Evolutionary conservation across 139 green algal species (phyloP).

Genomic region (Zygnema circumcarinatum): DNA sequence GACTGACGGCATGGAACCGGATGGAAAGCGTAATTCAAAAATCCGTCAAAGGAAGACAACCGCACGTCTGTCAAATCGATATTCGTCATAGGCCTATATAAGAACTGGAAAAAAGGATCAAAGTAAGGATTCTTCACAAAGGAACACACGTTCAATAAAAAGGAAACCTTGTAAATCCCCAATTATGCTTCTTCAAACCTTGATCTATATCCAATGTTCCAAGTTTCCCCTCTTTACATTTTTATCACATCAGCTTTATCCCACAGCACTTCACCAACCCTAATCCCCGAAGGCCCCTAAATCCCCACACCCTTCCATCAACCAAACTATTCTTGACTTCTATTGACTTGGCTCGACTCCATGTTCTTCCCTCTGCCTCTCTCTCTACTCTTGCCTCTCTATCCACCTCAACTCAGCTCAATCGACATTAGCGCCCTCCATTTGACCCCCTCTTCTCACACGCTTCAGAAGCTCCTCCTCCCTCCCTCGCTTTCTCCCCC

Average conservation of each 20-base stretch:
- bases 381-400: not conserved
- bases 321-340: too few species aligned
- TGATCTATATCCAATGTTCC: not conserved
- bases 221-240: not conserved
- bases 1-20: too few species aligned
- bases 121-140: not conserved
- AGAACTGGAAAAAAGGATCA: not conserved
- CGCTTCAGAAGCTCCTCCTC: too few species aligned
- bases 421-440: not conserved
- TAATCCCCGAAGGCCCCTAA: not conserved
- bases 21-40: too few species aligned
- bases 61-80: not conserved
- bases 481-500: too few species aligned
- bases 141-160: not conserved
- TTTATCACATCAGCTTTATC: not conserved
- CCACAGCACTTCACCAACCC: too few species aligned
- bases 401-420: too few species aligned
- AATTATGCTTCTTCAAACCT: not conserved
- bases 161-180: not conserved
- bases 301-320: not conserved
- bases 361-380: not conserved
- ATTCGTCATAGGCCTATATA: not conserved
- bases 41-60: not conserved
- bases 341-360: not conserved
- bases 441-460: not conserved